Evolutionary conservation across 2,329 filamentous ascomycete genomes (phyloP).

Genomic region (Xylariaceae sp.): DNA sequence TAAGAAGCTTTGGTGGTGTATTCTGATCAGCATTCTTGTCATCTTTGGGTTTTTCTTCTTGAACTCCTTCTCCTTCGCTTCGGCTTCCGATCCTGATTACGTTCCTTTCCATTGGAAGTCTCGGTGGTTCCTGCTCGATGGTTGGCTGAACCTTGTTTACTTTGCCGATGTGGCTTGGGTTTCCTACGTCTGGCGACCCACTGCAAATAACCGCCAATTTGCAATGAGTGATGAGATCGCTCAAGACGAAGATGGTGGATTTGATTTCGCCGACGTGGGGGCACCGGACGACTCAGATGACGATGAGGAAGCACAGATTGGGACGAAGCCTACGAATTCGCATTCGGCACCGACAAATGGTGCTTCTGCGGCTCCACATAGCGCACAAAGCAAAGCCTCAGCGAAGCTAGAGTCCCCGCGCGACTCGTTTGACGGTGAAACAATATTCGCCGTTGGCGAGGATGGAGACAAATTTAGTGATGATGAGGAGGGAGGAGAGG

Average conservation of each 20-base stretch:
- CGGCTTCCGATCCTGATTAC: slow-evolving; percentile 83
- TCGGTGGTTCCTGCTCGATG: slow-evolving; percentile 95
- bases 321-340: slow-evolving; percentile 45
- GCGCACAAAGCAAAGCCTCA: slow-evolving; percentile 32
- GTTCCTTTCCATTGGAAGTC: slow-evolving; percentile 98
- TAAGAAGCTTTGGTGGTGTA: slow-evolving; percentile 98
- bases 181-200: slow-evolving; percentile 95
- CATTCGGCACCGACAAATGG: slow-evolving; percentile 29
- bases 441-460: slow-evolving; percentile 93
- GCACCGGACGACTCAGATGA: slow-evolving; percentile 71
- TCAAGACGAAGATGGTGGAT: slow-evolving; percentile 94
- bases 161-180: slow-evolving; percentile 91
- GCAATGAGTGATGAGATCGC: slow-evolving; percentile 99
- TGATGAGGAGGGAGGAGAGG: slow-evolving; percentile 66
- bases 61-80: slow-evolving; percentile 94
- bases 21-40: slow-evolving; percentile 87
- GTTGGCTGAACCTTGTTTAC: slow-evolving; percentile 97
- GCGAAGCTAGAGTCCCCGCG: slow-evolving; percentile 59
- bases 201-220: slow-evolving; percentile 94
- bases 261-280: slow-evolving; percentile 92
- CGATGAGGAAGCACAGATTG: slow-evolving; percentile 62
- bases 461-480: slow-evolving; percentile 83
- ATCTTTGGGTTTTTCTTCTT: slow-evolving; percentile 99
- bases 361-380: slow-evolving; percentile 29
- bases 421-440: slow-evolving; percentile 77